A percentile compares a stretch with the other conserved stretches of the same genome.
These are phyloP conservation scores for Coemansia sp. DNA, from an alignment of 192 early-diverging fungal species.

Conservation along the genomic window DNA sequence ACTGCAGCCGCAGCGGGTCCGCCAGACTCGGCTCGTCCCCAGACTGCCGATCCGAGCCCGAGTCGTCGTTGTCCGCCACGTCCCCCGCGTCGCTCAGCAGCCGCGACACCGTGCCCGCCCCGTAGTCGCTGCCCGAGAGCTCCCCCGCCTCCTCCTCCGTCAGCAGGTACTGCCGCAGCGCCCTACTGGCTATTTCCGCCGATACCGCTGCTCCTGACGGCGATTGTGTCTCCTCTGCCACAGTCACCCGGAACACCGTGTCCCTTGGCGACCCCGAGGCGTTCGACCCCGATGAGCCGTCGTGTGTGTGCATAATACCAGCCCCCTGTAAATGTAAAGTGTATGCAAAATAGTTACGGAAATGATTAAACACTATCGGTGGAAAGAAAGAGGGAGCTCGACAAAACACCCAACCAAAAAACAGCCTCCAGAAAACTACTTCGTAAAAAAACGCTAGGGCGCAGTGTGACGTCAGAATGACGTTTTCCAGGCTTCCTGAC, in stretches of 20 bases:
- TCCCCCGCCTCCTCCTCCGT: conserved; percentile 27
- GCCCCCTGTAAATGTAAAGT: too few relatives aligned
- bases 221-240: not conserved
- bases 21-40: conserved; percentile 7
- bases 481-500: not conserved
- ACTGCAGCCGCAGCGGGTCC: conserved; percentile 56
- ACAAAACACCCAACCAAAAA: not conserved
- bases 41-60: not conserved
- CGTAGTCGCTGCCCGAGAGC: conserved; percentile 4
- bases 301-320: not conserved
- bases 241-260: not conserved
- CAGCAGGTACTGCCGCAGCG: conserved; percentile 25
- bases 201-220: conserved; percentile 5
- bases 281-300: not conserved
- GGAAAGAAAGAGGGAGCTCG: not conserved
- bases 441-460: not conserved
- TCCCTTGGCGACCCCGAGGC: not conserved
- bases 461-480: not conserved
- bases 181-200: conserved; percentile 20
- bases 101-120: not conserved
- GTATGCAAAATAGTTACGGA: too few relatives aligned
- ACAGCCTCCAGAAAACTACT: not conserved
- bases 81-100: conserved; percentile 7
- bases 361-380: too few relatives aligned
- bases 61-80: conserved; percentile 6